phyloP scores from a whole-genome alignment of 805 yeast genomes.

The Isabelozyma rhagii region DNA sequence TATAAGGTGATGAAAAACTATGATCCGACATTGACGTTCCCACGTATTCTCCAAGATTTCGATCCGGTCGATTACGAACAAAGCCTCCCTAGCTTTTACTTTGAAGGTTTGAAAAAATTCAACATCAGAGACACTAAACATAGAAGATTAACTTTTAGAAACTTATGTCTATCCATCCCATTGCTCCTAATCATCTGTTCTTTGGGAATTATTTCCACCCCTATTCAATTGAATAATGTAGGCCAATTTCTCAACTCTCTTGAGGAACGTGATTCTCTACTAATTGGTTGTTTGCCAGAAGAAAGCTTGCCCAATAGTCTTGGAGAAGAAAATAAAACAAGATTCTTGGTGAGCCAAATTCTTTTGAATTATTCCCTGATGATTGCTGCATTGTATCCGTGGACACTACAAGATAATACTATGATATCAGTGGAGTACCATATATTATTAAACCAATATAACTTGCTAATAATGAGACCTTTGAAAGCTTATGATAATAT shows the following conservation, averaged over 20 bases:
- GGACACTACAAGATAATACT: constrained; percentile 10
- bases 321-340: constrained; percentile 8
- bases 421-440: constrained; percentile 15
- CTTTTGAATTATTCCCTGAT: constrained; percentile 20
- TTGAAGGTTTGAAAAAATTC: constrained; percentile 9
- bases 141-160: constrained; percentile 15
- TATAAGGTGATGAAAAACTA: constrained; percentile 17
- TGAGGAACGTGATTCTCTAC: constrained; percentile 22
- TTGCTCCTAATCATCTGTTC: constrained; percentile 27
- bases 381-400: constrained; percentile 19
- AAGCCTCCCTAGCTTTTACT: constrained; percentile 6
- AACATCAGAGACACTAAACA: constrained; percentile 14
- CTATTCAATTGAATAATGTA: constrained; percentile 30
- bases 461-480: constrained; percentile 24
- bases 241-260: constrained; percentile 21
- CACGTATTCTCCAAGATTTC: constrained; percentile 10
- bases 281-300: constrained; percentile 16
- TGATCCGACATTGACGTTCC: constrained; percentile 16
- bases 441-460: constrained; percentile 24
- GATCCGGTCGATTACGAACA: constrained; percentile 3
- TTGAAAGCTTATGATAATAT: constrained; percentile 22
- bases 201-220: constrained; percentile 27
- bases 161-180: constrained; percentile 22
- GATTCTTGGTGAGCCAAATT: constrained; percentile 17
- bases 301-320: constrained; percentile 9